phyloP scores from a whole-genome alignment of 2,329 filamentous ascomycete genomes.

The Paecilomyces dactylethromorphus region DNA sequence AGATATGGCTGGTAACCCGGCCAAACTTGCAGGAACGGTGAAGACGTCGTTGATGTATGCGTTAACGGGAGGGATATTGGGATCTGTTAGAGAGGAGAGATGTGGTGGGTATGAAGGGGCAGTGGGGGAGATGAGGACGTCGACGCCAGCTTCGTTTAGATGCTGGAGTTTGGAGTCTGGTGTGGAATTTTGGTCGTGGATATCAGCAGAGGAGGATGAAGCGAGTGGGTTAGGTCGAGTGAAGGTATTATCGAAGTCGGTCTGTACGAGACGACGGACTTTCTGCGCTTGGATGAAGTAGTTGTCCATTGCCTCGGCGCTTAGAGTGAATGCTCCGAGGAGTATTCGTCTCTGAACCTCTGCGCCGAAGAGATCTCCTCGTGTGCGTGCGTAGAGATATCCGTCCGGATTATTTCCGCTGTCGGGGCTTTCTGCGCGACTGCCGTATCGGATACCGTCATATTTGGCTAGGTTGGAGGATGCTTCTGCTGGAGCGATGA shows the following conservation, averaged over 20 bases:
- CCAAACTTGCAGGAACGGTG: conserved; percentile 88
- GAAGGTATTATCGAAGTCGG: conserved; percentile 81
- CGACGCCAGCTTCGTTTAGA: conserved; percentile 46
- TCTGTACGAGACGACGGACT: conserved; percentile 73
- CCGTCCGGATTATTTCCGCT: conserved; percentile 47
- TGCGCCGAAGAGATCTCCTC: conserved; percentile 68
- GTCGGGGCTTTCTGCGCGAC: conserved; percentile 44
- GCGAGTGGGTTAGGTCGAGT: conserved; percentile 59
- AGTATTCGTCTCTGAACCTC: conserved; percentile 85
- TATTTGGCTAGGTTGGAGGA: conserved; percentile 96
- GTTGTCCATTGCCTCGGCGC: conserved; percentile 86
- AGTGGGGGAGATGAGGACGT: conserved; percentile 83
- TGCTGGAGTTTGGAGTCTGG: neutral
- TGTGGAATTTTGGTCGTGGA: neutral
- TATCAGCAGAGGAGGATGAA: conserved; percentile 2
- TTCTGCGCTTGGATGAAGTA: conserved; percentile 94
- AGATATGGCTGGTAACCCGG: conserved; percentile 81
- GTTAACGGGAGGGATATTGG: conserved; percentile 50
- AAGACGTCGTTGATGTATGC: conserved; percentile 91
- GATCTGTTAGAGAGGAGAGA: conserved; percentile 48
- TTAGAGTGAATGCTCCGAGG: conserved; percentile 82
- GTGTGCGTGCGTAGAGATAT: conserved; percentile 65
- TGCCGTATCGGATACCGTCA: conserved; percentile 90
- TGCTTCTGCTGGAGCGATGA: conserved; percentile 90
- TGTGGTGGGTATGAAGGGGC: conserved; percentile 68